Evolutionary conservation across 2,329 filamentous ascomycete genomes (phyloP), one percentile per base, ranked within the genome.

Genomic region (Pseudocercospora fuligena): DNA sequence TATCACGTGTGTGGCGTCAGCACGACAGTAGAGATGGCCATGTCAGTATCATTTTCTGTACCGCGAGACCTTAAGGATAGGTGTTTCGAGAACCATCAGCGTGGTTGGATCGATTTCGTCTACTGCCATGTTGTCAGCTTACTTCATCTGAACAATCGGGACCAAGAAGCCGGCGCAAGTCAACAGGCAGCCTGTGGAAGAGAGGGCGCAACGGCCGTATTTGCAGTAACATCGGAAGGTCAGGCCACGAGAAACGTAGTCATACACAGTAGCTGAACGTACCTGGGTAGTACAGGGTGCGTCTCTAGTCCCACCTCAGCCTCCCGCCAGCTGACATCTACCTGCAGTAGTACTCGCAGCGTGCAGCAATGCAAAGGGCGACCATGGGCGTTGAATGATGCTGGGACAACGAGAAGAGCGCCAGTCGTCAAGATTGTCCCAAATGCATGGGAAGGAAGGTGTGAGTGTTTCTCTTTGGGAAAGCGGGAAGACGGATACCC

Each of bases 31-130:
- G 23, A 40, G 27, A 31, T 12, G 23, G 7, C 11, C n/a, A n/a
- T 25, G 27, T 16, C 23, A 25, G 19, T 9, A 56, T 29, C 4
- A 27, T 54, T 46, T 27, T 59, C 93, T 91, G 5, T 92, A 91
- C 69, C 92, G 86, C 76, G 90, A 93, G 69, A 94, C 92, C 73
- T 89, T 87, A 73, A 92, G 81, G 61, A 90, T 80, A 21, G 89
- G 89, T 36, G 88, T 83, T 58, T 85, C 82, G 59, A 84, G 75
- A 66, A 81, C 80, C 82, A 84, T 83, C 64, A 76, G 72, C 57
- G 64, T 65, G 54, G 64, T 68, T 25, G 66, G 72, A 67, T 74
- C 73, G 43, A 69, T 47, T 56, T 74, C 71, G 60, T 74, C 75
- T 73, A 68, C 61, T 19, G 68, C 60, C 72, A 73, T 71, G 14